These are phyloP conservation scores for Osmanthus fragrans DNA, from an alignment of 257 asterid species.

Conservation along the genomic window DNA sequence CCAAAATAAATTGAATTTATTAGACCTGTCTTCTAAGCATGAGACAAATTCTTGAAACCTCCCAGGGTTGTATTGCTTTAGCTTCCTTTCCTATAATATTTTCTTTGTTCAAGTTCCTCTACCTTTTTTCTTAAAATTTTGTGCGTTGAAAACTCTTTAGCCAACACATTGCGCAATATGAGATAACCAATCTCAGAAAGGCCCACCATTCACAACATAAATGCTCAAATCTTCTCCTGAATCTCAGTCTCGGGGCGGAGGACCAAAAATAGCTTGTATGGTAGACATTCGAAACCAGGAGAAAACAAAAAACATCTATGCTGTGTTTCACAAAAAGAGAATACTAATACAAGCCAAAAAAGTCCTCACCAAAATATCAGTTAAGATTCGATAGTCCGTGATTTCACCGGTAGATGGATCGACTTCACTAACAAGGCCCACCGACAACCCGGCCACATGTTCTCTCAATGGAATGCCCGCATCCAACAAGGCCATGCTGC, in stretches of 20 bases:
- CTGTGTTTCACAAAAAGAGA: conserved; percentile 5
- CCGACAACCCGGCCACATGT: conserved; percentile 90
- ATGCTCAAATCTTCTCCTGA: neutral
- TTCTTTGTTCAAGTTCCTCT: neutral
- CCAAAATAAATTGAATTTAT: neutral
- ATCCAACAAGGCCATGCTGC: conserved; percentile 99
- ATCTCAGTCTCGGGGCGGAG: neutral
- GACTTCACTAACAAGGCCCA: conserved; percentile 84
- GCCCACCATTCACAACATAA: neutral
- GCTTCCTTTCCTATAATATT: neutral
- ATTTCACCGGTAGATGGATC: conserved; percentile 86
- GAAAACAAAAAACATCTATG: neutral
- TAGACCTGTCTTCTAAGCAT: neutral
- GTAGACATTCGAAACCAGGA: neutral
- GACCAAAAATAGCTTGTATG: neutral
- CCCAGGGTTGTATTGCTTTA: neutral
- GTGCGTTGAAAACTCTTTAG: neutral
- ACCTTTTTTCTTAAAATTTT: neutral
- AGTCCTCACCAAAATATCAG: conserved; percentile 80
- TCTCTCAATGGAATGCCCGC: conserved; percentile 89
- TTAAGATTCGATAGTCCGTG: conserved; percentile 75
- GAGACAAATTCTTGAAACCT: neutral
- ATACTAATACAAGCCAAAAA: neutral
- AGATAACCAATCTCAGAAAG: neutral
- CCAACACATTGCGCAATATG: neutral